Evolutionary conservation across 441 rosid genomes (phyloP).

Genomic region (Adansonia grandidieri): DNA sequence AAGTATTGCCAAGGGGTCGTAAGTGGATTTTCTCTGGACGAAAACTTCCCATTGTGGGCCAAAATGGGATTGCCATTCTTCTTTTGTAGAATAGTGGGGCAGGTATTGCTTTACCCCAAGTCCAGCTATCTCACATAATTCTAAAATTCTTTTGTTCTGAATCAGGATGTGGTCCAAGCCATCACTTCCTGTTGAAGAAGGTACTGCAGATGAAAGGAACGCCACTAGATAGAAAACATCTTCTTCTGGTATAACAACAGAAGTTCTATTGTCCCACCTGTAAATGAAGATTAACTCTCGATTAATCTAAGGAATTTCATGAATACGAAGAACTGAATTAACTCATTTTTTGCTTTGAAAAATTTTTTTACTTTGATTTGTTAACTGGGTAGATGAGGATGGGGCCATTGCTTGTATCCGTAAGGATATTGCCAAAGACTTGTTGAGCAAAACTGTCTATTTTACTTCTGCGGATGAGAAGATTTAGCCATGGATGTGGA

Average conservation of each 20-base stretch:
- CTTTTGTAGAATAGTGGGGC: slow-evolving; percentile 79
- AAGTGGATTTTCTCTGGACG: slow-evolving; percentile 69
- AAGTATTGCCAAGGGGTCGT: slow-evolving; percentile 87
- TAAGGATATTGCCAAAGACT: slow-evolving; percentile 79
- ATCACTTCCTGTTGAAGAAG: slow-evolving; percentile 71
- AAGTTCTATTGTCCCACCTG: slow-evolving; percentile 98
- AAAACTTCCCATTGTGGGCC: slow-evolving; percentile 77
- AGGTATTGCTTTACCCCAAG: slow-evolving; percentile 87
- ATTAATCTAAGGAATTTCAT: slow-evolving; percentile 14
- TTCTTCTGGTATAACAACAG: slow-evolving; percentile 82
- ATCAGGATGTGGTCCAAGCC: slow-evolving; percentile 68
- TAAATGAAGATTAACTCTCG: slow-evolving; percentile 28
- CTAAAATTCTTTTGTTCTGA: slow-evolving; percentile 70
- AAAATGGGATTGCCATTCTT: slow-evolving; percentile 85
- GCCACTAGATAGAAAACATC: slow-evolving; percentile 93
- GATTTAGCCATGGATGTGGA: slow-evolving; percentile 99
- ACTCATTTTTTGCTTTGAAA: not conserved
- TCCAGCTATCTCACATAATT: slow-evolving; percentile 55
- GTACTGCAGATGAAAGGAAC: slow-evolving; percentile 82
- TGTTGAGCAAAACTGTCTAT: slow-evolving; percentile 67
- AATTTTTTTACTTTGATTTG: slow-evolving; percentile 69
- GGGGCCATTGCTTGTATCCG: slow-evolving; percentile 91
- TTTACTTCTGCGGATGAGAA: slow-evolving; percentile 76
- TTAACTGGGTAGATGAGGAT: slow-evolving; percentile 88
- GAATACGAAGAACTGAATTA: slow-evolving; percentile 7